Percentiles rank a stretch among this genome's conserved stretches.
phyloP scores from a whole-genome alignment of 1,284 basidiomycete genomes.

The Exobasidium rhododendri region DNA sequence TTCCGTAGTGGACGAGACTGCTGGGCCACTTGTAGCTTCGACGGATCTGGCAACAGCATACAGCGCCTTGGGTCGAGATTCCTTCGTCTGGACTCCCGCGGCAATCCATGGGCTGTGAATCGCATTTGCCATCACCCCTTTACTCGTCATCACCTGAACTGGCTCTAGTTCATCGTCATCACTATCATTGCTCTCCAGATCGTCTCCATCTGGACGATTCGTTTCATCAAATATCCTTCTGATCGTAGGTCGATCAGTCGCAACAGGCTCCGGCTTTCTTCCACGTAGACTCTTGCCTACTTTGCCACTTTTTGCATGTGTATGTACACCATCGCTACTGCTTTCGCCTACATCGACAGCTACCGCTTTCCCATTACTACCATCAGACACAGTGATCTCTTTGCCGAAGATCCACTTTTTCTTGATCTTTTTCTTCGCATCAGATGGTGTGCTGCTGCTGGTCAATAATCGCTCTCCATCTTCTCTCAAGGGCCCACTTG shows the following conservation, averaged over 20 bases:
- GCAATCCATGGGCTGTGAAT: not conserved
- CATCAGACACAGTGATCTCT: not conserved
- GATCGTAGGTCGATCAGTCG: constrained; percentile 1
- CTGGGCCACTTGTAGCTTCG: not conserved
- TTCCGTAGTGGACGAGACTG: constrained; percentile 25
- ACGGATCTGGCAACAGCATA: no score
- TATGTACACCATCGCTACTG: not conserved
- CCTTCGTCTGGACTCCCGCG: not conserved
- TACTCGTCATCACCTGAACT: not conserved
- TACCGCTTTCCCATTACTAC: no score
- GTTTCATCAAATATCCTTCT: constrained; percentile 3
- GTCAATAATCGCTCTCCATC: no score
- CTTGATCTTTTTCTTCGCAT: not conserved
- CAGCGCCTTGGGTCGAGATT: no score
- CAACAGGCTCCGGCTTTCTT: not conserved
- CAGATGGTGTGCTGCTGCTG: no score
- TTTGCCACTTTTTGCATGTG: constrained; percentile 4
- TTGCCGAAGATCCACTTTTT: not conserved
- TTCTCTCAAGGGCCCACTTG: no score
- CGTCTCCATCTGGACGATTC: not conserved
- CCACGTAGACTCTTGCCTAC: not conserved
- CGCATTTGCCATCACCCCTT: not conserved
- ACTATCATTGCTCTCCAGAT: not conserved
- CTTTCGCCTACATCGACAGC: no score
- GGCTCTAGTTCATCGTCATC: not conserved